Conservation (phyloP, 169 alveolate genomes). For the Babesia bovis region DNA sequence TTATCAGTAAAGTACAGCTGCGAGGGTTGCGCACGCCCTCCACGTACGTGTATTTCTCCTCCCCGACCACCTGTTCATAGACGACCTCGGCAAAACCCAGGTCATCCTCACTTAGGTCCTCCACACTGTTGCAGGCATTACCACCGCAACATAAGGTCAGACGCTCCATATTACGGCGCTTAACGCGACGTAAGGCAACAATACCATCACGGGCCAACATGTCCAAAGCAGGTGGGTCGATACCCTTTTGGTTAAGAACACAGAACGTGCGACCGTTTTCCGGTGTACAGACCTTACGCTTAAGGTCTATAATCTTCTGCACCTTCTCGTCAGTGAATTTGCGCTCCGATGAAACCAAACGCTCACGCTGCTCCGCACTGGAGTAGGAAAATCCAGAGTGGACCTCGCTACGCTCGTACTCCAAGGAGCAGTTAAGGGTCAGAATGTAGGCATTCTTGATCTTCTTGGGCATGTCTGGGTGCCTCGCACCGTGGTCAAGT, state of each 20-base stretch:
- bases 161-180: conserved; percentile 98
- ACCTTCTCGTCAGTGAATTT: conserved; percentile 96
- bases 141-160: conserved; percentile 98
- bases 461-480: conserved; percentile 97
- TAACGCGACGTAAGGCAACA: conserved; percentile 95
- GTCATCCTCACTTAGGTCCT: conserved; percentile 92
- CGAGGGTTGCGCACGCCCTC: conserved; percentile 96
- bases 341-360: conserved; percentile 94
- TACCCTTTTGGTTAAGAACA: conserved; percentile 98
- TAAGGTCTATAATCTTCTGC: conserved; percentile 92
- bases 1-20: conserved; percentile 94
- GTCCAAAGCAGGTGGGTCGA: conserved; percentile 98
- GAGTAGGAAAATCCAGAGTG: conserved; percentile 95
- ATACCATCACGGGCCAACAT: conserved; percentile 97
- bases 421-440: conserved; percentile 96
- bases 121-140: conserved; percentile 95
- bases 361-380: conserved; percentile 96
- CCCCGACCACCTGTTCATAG: conserved; percentile 93
- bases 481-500: conserved; percentile 98
- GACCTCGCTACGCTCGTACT: conserved; percentile 98
- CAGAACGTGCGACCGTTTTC: conserved; percentile 85
- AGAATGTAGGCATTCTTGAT: conserved; percentile 94
- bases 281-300: conserved; percentile 75
- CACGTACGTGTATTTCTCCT: conserved; percentile 97
- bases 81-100: conserved; percentile 96